Conservation (phyloP, 345 rosid genomes). For the Carallia brachiata region DNA sequence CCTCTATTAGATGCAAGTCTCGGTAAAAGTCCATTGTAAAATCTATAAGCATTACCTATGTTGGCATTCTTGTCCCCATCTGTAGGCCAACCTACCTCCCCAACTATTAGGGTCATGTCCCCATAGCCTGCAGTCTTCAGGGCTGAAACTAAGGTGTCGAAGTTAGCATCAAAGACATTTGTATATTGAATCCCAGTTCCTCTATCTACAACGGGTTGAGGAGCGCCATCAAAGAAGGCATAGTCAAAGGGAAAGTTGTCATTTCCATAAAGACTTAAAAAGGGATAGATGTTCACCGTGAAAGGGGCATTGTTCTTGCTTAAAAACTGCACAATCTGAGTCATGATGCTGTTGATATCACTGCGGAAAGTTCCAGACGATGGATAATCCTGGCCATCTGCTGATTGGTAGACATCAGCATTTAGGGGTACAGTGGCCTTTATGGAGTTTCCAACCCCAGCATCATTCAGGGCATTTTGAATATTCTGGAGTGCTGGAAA, state of each 20-base stretch:
- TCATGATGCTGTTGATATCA: constrained; percentile 57
- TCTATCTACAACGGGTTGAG: constrained; percentile 46
- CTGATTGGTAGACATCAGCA: constrained; percentile 78
- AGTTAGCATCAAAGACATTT: constrained; percentile 87
- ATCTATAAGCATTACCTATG: constrained; percentile 52
- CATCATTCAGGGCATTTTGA: constrained; percentile 80
- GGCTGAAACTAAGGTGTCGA: constrained; percentile 76
- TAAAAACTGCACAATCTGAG: constrained; percentile 65
- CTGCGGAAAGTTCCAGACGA: constrained; percentile 74
- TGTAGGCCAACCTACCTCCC: constrained; percentile 94
- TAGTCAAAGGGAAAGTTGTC: constrained; percentile 74
- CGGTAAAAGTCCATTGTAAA: constrained; percentile 62
- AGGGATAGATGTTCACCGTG: constrained; percentile 88
- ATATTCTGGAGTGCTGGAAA: constrained; percentile 85
- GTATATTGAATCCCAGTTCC: constrained; percentile 50
- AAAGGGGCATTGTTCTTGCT: constrained; percentile 69
- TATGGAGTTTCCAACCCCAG: constrained; percentile 59
- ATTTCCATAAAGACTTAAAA: constrained; percentile 76
- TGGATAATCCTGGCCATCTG: constrained; percentile 53
- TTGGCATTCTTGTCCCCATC: constrained; percentile 88
- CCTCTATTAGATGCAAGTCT: constrained; percentile 59
- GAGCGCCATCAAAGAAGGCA: constrained; percentile 82
- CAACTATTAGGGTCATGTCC: constrained; percentile 58
- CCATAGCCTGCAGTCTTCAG: constrained; percentile 56
- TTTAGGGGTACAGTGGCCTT: constrained; percentile 88